Conservation (phyloP, 257 asterid species). For the Solanum lycopersicoides region DNA sequence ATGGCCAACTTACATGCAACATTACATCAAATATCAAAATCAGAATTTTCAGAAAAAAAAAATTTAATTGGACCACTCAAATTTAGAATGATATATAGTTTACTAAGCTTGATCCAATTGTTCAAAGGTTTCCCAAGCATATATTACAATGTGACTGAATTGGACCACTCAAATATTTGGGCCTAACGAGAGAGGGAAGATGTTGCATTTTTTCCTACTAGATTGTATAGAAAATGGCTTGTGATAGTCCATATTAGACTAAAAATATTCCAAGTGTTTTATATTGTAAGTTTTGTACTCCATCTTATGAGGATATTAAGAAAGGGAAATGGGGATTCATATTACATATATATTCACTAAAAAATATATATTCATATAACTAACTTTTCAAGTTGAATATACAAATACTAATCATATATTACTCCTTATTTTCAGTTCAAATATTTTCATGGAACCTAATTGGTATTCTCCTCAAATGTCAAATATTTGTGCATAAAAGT, state of each 20-base stretch:
- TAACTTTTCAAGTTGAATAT: background rate
- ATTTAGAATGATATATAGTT: background rate
- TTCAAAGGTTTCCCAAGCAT: background rate
- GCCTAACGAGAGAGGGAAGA: background rate
- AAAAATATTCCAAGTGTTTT: background rate
- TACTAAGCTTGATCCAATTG: background rate
- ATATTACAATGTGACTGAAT: background rate
- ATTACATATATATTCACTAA: background rate
- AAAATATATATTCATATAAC: background rate
- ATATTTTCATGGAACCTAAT: background rate
- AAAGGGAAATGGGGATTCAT: background rate
- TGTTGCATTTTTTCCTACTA: background rate
- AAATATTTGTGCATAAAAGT: background rate
- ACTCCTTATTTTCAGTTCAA: background rate
- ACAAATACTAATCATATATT: background rate
- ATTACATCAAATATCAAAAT: background rate
- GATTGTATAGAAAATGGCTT: background rate
- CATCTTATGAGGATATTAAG: background rate
- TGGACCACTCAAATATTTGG: background rate
- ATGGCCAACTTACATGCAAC: background rate
- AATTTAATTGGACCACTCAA: background rate
- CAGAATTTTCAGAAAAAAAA: background rate
- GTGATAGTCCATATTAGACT: background rate
- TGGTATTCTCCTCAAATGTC: background rate
- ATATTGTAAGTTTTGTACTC: background rate